Evolutionary conservation across 177 flowering plant species (phyloP), one percentile per base, ranked within the genome.

Genomic region (Tripterygium wilfordii): DNA sequence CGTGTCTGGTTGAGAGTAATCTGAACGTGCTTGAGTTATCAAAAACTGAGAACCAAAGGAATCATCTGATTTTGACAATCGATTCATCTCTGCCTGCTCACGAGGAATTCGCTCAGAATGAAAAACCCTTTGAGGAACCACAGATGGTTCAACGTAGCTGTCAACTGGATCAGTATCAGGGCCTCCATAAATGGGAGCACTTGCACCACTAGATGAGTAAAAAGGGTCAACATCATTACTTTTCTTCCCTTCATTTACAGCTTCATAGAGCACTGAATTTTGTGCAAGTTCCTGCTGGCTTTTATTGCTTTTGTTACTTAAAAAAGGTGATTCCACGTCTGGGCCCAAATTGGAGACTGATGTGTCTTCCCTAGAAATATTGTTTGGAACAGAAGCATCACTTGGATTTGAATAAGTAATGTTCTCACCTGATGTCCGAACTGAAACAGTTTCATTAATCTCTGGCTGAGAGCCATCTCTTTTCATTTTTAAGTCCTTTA

Each of bases 11-110:
- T 67, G 71, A 27, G 60, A 48, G 18, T 39, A 12, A 56, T 60
- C 74, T 53, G 76, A 45, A 25, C 43, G 77, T 42, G 73, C 36
- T 14, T 79, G 76, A 42, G 77, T 21, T 5, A 71, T 66, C 36
- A 78, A 63, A 63, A 77, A 78, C 56, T 78, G 95, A 48, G 95
- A 63, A 51, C 70, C 79, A 58, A 67, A 61, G 8, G 88, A 86
- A 65, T 91, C 92, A 70, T 91, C 89, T 27, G 98, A 91, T 44
- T 91, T 91, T 27, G 98, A 81, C 53, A 77, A 61, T 36, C 98
- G 76, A 57, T 68, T 83, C 45, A 57, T 62, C 30, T 79, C 96
- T 31, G 62, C 59, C 73, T 76, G 95, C 70, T 83, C 88, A 51
- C 88, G 62, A 1, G 88, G 88, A 56, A 85, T 69, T 61, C 82